These are phyloP conservation scores for Taxawa tesnikishii DNA, from an alignment of 2,329 filamentous ascomycete genomes.

Conservation along the genomic window DNA sequence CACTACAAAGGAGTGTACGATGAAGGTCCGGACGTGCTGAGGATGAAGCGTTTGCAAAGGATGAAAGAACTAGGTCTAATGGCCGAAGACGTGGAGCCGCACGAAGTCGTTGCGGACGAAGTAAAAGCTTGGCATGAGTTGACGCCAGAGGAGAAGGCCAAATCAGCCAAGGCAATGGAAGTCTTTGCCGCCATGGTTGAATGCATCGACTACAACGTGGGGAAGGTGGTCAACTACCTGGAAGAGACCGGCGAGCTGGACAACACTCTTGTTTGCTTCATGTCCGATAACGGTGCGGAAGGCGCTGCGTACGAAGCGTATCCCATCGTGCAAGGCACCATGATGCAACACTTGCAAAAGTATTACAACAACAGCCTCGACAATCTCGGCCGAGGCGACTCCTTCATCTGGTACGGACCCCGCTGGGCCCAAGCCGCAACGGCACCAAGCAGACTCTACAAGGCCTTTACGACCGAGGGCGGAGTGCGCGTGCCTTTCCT, in stretches of 20 bases:
- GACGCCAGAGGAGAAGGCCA: constrained; percentile 31
- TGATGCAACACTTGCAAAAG: constrained; percentile 42
- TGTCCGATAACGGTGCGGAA: constrained; percentile 52
- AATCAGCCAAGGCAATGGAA: constrained; percentile 45
- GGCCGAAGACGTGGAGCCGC: constrained; percentile 35
- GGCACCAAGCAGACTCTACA: constrained; percentile 37
- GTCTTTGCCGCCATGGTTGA: constrained; percentile 54
- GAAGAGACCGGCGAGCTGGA: constrained; percentile 45
- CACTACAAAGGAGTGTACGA: constrained; percentile 50
- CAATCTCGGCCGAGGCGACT: constrained; percentile 45
- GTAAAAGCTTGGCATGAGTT: constrained; percentile 37
- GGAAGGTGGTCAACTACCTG: constrained; percentile 45
- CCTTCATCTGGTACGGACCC: constrained; percentile 49
- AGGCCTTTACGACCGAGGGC: constrained; percentile 32
- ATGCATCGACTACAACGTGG: constrained; percentile 47
- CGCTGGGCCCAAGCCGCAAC: constrained; percentile 44
- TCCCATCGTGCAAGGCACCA: constrained; percentile 42
- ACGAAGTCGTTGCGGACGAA: constrained; percentile 38
- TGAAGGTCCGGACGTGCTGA: constrained; percentile 46
- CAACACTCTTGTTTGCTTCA: constrained; percentile 52
- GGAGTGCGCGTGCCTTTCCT: constrained; percentile 43
- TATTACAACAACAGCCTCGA: constrained; percentile 47
- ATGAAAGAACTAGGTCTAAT: constrained; percentile 48
- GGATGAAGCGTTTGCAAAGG: constrained; percentile 38
- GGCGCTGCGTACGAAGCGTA: constrained; percentile 47